Evolutionary conservation across 768 basidiomycete genomes (phyloP).

Genomic region (Dentipellis sp.): DNA sequence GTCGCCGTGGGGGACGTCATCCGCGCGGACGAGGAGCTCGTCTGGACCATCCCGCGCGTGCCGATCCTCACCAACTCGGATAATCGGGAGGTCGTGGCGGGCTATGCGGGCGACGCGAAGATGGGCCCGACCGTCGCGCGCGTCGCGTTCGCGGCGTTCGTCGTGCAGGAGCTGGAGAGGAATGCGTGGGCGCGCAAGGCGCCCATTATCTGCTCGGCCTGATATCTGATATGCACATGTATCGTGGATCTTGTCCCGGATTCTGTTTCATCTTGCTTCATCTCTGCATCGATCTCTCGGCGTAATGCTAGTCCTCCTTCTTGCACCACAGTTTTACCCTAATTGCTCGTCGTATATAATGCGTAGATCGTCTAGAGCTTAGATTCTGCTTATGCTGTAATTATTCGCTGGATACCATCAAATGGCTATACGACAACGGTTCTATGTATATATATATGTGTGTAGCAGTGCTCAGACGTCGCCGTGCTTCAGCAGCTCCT

Average conservation of each 20-base stretch:
- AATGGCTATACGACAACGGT: no score
- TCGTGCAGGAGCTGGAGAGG: constrained; percentile 44
- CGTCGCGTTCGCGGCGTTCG: constrained; percentile 51
- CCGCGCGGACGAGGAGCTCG: constrained; percentile 38
- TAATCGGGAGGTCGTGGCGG: constrained; percentile 39
- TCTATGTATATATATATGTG: not conserved
- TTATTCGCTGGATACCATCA: no score
- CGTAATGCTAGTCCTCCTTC: no score
- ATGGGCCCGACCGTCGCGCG: constrained; percentile 42
- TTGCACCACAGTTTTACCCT: no score
- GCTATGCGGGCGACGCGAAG: constrained; percentile 60
- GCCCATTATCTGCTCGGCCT: constrained; percentile 28
- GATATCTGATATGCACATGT: not conserved
- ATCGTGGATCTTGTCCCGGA: no score
- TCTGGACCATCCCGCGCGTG: constrained; percentile 67
- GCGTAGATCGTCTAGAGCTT: no score
- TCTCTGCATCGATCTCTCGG: not conserved
- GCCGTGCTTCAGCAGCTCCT: constrained; percentile 54
- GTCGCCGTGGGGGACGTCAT: constrained; percentile 53
- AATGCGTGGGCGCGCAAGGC: constrained; percentile 49
- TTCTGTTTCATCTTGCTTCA: not conserved
- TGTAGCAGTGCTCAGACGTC: not conserved
- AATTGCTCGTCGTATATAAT: no score
- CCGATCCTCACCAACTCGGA: constrained; percentile 47
- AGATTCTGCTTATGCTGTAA: no score